These are phyloP conservation scores for Pseudotsuga menziesii DNA, from an alignment of 75 land plant genomes.

Conservation along the genomic window DNA sequence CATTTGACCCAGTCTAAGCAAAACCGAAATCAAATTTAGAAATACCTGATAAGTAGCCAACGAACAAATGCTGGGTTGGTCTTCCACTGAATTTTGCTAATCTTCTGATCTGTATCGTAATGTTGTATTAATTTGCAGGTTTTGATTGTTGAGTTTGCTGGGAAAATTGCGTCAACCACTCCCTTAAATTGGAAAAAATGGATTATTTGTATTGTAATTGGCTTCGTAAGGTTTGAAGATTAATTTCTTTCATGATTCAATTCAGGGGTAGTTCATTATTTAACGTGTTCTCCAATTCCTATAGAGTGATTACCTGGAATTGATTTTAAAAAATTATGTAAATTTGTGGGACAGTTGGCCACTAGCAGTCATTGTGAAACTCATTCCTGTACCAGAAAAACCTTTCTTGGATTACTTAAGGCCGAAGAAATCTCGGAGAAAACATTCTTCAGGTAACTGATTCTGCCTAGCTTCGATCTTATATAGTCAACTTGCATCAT, in stretches of 20 bases:
- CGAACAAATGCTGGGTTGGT: too few relatives aligned
- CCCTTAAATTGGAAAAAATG: constrained; percentile 52
- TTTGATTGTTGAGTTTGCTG: constrained; percentile 79
- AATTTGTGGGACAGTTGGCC: constrained; percentile 66
- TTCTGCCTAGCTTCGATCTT: too few relatives aligned
- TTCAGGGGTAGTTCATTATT: constrained; percentile 14
- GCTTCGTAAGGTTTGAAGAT: constrained; percentile 51
- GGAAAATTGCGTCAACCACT: constrained; percentile 71
- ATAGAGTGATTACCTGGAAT: too few relatives aligned
- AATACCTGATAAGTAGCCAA: too few relatives aligned
- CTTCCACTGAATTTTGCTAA: too few relatives aligned
- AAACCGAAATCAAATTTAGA: too few relatives aligned
- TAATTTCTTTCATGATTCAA: neutral
- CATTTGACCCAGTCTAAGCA: too few relatives aligned
- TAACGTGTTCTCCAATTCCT: neutral
- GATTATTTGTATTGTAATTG: constrained; percentile 61
- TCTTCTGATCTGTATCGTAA: too few relatives aligned
- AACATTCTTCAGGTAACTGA: neutral
- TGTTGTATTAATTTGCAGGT: constrained; percentile 29
- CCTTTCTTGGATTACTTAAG: constrained; percentile 30
- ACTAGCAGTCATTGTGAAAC: constrained; percentile 64
- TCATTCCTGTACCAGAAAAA: constrained; percentile 70
- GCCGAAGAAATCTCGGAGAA: neutral
- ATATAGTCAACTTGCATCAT: neutral
- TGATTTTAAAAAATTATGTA: too few relatives aligned